Conservation (phyloP, 2,329 filamentous ascomycete genomes). For the Grosmannia penicillata region DNA sequence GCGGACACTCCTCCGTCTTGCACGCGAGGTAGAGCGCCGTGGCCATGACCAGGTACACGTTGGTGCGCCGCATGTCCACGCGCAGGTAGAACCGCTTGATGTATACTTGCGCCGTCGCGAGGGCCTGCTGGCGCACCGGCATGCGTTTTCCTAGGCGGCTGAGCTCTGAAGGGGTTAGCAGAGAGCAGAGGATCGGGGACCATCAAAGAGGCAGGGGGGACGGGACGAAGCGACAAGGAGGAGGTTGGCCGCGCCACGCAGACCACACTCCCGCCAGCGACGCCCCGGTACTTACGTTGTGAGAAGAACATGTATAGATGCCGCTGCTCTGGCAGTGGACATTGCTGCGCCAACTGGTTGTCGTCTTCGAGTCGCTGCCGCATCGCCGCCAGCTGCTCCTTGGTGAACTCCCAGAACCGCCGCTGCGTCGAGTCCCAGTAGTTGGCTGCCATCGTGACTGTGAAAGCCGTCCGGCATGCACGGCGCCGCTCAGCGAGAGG, state of each 20-base stretch:
- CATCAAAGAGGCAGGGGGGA: conserved; percentile 1
- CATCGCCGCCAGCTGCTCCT: conserved; percentile 61
- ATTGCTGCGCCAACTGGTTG: conserved; percentile 58
- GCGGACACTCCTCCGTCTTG: conserved; percentile 95
- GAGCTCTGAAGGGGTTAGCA: conserved; percentile 41
- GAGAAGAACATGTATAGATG: conserved; percentile 87
- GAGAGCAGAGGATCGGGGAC: background rate
- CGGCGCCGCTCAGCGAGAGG: too few relatives aligned
- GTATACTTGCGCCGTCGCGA: conserved; percentile 91
- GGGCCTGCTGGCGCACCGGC: conserved; percentile 72
- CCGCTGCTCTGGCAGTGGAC: conserved; percentile 65
- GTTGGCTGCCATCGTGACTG: conserved; percentile 69
- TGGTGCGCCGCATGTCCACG: conserved; percentile 82
- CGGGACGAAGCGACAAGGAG: background rate
- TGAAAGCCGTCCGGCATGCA: too few relatives aligned
- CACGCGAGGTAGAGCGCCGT: conserved; percentile 90
- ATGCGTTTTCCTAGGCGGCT: conserved; percentile 73
- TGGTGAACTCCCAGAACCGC: conserved; percentile 79
- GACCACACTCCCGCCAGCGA: too few relatives aligned
- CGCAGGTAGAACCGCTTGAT: conserved; percentile 86
- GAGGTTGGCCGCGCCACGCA: too few relatives aligned
- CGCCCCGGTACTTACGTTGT: conserved; percentile 54
- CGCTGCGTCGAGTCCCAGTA: conserved; percentile 94
- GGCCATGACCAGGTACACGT: conserved; percentile 84
- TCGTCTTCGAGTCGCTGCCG: conserved; percentile 69